Conservation (phyloP, 2,329 filamentous ascomycete species). For the Venturiaceae sp. region DNA sequence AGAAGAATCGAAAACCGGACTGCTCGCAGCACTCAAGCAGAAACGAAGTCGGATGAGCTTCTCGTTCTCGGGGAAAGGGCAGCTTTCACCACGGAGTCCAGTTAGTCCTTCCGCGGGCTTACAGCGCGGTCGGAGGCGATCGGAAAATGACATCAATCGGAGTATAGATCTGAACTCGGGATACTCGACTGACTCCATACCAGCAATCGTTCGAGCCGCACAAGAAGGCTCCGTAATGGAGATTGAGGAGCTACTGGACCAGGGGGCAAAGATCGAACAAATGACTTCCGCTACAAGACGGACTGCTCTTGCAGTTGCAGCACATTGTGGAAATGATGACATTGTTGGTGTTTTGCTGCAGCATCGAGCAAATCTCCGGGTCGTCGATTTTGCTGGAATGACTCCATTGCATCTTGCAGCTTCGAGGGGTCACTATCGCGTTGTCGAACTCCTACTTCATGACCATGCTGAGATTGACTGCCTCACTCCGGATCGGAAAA, state of each 20-base stretch:
- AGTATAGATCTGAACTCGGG: conserved; percentile 26
- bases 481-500: conserved; percentile 21
- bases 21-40: not conserved
- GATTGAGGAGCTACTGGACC: conserved; percentile 20
- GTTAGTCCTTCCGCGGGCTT: conserved; percentile 9
- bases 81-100: conserved; percentile 7
- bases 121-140: conserved; percentile 13
- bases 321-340: conserved; percentile 28
- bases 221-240: conserved; percentile 24
- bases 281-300: conserved; percentile 21
- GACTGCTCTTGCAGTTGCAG: conserved; percentile 27
- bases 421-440: conserved; percentile 11
- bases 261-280: conserved; percentile 13
- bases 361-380: conserved; percentile 19
- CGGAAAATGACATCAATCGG: conserved; percentile 18
- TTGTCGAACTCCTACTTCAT: conserved; percentile 11
- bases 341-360: conserved; percentile 23
- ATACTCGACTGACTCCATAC: conserved; percentile 18
- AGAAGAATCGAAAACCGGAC: not conserved
- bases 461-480: conserved; percentile 21
- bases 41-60: not conserved
- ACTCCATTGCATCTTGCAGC: conserved; percentile 14
- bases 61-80: not conserved
- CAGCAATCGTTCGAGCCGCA: conserved; percentile 25
- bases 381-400: conserved; percentile 17